Base-by-base conservation (phyloP, 1,139 yeast species). In the Pichia cactophila region DNA sequence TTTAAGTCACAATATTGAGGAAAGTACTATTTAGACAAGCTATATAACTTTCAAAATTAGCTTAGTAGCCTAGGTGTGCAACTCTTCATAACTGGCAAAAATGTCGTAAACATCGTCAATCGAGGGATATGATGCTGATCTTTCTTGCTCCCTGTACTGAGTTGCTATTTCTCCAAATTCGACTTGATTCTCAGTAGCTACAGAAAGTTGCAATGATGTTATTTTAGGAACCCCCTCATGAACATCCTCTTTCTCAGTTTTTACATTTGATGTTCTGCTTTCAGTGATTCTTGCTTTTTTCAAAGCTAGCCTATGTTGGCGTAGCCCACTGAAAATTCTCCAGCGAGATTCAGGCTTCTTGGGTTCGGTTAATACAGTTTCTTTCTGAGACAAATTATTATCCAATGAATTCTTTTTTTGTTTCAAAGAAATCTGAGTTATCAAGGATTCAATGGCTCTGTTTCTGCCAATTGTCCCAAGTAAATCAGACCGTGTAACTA, bases 1-100 rank as follows among this genome's bases (percentile, higher is more conserved):
- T 17, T 17, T 17, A 2, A 17, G 20, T 17, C 20, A 17, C 20
- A 17, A 17, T 17, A 17, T 17, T 17, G 20, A 17, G 20, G 20
- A 17, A 17, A 17, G 20, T 17, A 17, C 20, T 17, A 17, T 17
- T 17, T 17, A 17, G 20, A 17, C 20, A 17, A 17, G 20, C 20
- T 17, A 17, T 17, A 17, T 17, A 17, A 17, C 20, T 35, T n/a
- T 16, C 38, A 33, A 5, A 33, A n/a, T 33, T 33, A 10, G n/a
- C 36, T 33, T 28, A 28, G 31, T 29, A 29, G 10, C 12, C 8
- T 41, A 16, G 6, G 26, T 37, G 14, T 4, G 14, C 7, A 26
- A 33, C 10, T 17, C 23, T 9, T 43, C 46, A 41, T 56, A 57
- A 29, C 53, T 52, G 16, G 59, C 52, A 44, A 56, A 53, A 12